phyloP scores from a whole-genome alignment of 805 yeast genomes.

The Candida succiphila region DNA sequence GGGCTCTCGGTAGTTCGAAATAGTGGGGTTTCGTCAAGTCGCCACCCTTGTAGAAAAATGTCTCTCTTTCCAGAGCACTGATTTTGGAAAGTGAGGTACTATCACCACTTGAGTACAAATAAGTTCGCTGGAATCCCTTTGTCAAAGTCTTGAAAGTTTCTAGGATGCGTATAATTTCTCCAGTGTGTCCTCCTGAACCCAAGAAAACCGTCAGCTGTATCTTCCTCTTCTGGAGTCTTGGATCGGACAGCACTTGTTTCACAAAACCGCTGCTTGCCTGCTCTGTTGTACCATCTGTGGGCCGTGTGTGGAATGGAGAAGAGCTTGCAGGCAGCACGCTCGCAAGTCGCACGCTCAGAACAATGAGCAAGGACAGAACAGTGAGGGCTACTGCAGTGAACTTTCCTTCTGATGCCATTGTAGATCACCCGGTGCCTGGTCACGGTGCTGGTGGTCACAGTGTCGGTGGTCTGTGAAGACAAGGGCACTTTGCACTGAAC shows the following conservation, averaged over 20 bases:
- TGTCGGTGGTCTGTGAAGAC: no score
- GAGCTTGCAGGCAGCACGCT: background rate
- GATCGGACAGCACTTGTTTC: no score
- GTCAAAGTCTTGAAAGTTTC: conserved; percentile 21
- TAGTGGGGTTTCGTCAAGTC: conserved; percentile 11
- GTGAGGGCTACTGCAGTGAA: no score
- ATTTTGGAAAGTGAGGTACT: conserved; percentile 32
- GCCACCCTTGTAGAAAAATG: no score
- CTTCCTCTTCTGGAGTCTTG: background rate
- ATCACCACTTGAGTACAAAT: conserved; percentile 34
- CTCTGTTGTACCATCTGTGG: background rate
- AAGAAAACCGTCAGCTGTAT: conserved; percentile 39
- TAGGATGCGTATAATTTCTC: conserved; percentile 80
- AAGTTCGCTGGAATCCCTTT: conserved; percentile 12
- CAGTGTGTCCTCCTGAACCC: conserved; percentile 97
- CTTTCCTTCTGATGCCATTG: no score
- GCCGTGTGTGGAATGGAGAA: background rate
- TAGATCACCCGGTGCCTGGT: no score
- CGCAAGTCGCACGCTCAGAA: background rate
- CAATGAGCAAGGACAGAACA: no score
- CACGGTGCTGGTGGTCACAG: no score
- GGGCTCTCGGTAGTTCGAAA: conserved; percentile 23
- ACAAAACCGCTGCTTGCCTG: background rate
- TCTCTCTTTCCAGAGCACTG: conserved; percentile 24
- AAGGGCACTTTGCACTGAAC: no score